Evolutionary conservation across 2,329 filamentous ascomycete genomes (phyloP).

Genomic region (Arthrinium phaeospermum): DNA sequence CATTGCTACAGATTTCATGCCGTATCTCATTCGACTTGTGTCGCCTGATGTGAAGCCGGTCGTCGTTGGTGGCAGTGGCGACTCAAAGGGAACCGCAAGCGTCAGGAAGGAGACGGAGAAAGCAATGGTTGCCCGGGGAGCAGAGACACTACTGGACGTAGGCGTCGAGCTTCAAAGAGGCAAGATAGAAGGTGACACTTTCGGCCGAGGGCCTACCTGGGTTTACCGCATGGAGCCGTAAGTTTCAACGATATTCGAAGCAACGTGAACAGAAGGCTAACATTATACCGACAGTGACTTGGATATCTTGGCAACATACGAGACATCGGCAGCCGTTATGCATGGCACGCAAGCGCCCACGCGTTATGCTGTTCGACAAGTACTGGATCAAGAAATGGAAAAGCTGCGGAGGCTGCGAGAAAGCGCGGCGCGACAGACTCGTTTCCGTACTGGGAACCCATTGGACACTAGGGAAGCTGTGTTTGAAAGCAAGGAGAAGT

Average conservation of each 20-base stretch:
- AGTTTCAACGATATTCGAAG: slow-evolving; percentile 45
- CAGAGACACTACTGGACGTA: slow-evolving; percentile 81
- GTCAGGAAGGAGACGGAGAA: slow-evolving; percentile 89
- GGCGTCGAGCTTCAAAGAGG: slow-evolving; percentile 83
- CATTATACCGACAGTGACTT: slow-evolving; percentile 57
- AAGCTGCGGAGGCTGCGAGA: slow-evolving; percentile 73
- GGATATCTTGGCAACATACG: slow-evolving; percentile 79
- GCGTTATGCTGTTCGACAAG: slow-evolving; percentile 91
- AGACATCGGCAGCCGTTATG: slow-evolving; percentile 64
- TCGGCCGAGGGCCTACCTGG: slow-evolving; percentile 69
- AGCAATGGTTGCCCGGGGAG: slow-evolving; percentile 77
- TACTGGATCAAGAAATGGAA: slow-evolving; percentile 87
- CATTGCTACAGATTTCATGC: slow-evolving; percentile 81
- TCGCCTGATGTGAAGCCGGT: slow-evolving; percentile 92
- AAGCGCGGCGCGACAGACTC: slow-evolving; percentile 67
- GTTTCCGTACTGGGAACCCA: slow-evolving; percentile 61
- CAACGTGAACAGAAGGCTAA: background rate
- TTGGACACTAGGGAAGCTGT: slow-evolving; percentile 30
- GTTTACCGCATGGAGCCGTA: slow-evolving; percentile 96
- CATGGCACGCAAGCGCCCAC: slow-evolving; percentile 71
- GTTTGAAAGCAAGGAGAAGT: slow-evolving; percentile 48
- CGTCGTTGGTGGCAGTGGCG: slow-evolving; percentile 74
- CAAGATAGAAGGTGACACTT: slow-evolving; percentile 73
- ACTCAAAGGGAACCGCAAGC: slow-evolving; percentile 73
- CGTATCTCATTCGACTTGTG: slow-evolving; percentile 82